Conservation (phyloP, 192 early-diverging fungal species). For the Chytriomyces sp. region DNA sequence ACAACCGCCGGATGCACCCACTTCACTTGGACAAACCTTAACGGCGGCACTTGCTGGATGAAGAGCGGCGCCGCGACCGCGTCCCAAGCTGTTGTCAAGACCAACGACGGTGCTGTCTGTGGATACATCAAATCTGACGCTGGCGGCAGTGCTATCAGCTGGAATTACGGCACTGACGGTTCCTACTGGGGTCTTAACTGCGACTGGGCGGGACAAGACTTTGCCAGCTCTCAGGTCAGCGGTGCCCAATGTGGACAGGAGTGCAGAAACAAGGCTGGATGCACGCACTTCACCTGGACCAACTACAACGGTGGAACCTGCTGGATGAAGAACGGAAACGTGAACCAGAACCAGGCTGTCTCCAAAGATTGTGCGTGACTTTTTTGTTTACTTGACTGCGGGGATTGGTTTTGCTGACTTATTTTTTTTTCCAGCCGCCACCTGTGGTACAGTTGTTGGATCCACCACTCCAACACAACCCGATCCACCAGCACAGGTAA, state of each 20-base stretch:
- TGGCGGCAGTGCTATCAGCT: no score
- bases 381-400: not conserved
- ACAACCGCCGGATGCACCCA: constrained; percentile 33
- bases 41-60: constrained; percentile 35
- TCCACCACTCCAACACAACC: not conserved
- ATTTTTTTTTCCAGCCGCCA: no score
- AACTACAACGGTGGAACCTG: constrained; percentile 36
- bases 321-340: constrained; percentile 18
- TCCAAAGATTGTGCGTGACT: not conserved
- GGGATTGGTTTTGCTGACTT: not conserved
- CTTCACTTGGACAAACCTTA: constrained; percentile 28
- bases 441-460: not conserved
- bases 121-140: no score
- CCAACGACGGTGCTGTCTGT: no score
- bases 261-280: constrained; percentile 20
- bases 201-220: constrained; percentile 7
- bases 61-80: not conserved
- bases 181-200: not conserved
- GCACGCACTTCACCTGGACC: constrained; percentile 40
- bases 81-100: no score
- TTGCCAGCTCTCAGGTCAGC: not conserved
- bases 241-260: not conserved
- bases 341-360: not conserved
- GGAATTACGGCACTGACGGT: no score
- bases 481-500: not conserved